phyloP scores from a whole-genome alignment of 1,284 basidiomycete genomes.

The Boletus mariae region DNA sequence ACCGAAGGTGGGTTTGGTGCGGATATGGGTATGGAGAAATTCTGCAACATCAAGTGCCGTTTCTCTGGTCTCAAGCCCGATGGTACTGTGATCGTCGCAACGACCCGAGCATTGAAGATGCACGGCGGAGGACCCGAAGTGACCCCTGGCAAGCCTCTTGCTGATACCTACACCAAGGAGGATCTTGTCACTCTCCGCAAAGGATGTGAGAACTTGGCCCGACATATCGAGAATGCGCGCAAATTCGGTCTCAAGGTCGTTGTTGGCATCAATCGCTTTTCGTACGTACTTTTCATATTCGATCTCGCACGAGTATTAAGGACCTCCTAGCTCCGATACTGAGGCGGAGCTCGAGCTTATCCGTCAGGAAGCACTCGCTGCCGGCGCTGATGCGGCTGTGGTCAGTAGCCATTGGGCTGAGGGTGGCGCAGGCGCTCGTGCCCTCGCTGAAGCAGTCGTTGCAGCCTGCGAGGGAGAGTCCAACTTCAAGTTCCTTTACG shows the following conservation, averaged over 20 bases:
- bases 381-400: conserved; percentile 93
- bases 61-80: conserved; percentile 91
- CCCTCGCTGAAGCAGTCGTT: conserved; percentile 85
- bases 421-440: conserved; percentile 85
- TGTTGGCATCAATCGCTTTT: conserved; percentile 93
- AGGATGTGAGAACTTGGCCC: conserved; percentile 90
- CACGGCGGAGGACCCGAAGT: conserved; percentile 98
- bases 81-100: conserved; percentile 94
- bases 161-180: conserved; percentile 93
- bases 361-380: conserved; percentile 73
- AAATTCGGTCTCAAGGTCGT: conserved; percentile 98
- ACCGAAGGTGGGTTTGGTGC: conserved; percentile 99
- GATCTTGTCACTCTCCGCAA: conserved; percentile 88
- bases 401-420: conserved; percentile 97
- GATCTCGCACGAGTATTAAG: conserved; percentile 1
- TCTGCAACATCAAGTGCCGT: conserved; percentile 99
- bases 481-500: conserved; percentile 88
- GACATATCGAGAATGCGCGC: conserved; percentile 93
- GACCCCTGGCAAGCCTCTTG: conserved; percentile 91
- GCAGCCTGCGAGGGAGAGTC: conserved; percentile 81
- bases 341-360: conserved; percentile 87
- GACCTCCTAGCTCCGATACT: conserved; percentile 73
- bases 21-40: conserved; percentile 99
- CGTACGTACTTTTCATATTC: conserved; percentile 50
- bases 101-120: conserved; percentile 98